Base-by-base conservation (phyloP, 2,329 filamentous ascomycete genomes). In the Penicillium hordei region DNA sequence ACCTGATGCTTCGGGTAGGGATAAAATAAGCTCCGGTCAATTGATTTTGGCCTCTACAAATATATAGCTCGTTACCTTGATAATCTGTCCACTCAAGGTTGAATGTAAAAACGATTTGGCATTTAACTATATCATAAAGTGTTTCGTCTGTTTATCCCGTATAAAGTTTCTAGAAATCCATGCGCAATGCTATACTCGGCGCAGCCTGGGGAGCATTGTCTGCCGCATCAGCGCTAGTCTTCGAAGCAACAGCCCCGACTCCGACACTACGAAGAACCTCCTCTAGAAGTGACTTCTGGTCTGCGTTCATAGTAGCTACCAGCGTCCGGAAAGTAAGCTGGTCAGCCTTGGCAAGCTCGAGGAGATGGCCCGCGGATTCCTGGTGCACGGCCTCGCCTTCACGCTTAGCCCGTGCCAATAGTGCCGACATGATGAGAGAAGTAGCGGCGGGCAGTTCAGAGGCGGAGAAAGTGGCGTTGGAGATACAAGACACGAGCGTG, bases 171-270 rank as follows among this genome's bases (percentile, higher is more conserved):
- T 62, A 90, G 82, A 99, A 97, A 74, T 96, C 83, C 90, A 97
- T 95, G 82, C 95, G 94, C 70, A 99, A 76, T 53, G 91, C 91
- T 81, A 99, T 99, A 62, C 81, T 94, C 13, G 94, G 94, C 74
- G 81, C 79, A 43, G 75, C 78, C 48, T 79, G 78, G 48, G 78
- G 77, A 49, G 85, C 86, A 29, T 78, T 83, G 57, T 80, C 77
- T 58, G 77, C 80, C 43, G 76, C 68, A 65, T 79, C 77, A 58
- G 70, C 69, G 71, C 65, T 68, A 65, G 67, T 72, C 77, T 63
- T 73, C 70, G 67, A 63, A n/a, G 62, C 54, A 33, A 64, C 63
- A 23, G 64, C 53, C 31, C 74, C 74, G 45, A 82, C 78, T 51
- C 87, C 87, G 25, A 83, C 85, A 73, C 86, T 84, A 23, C 72